Percentiles rank a stretch among this genome's conserved stretches.
phyloP scores from a whole-genome alignment of 148 eudicot genomes.

The Rheum nobile region DNA sequence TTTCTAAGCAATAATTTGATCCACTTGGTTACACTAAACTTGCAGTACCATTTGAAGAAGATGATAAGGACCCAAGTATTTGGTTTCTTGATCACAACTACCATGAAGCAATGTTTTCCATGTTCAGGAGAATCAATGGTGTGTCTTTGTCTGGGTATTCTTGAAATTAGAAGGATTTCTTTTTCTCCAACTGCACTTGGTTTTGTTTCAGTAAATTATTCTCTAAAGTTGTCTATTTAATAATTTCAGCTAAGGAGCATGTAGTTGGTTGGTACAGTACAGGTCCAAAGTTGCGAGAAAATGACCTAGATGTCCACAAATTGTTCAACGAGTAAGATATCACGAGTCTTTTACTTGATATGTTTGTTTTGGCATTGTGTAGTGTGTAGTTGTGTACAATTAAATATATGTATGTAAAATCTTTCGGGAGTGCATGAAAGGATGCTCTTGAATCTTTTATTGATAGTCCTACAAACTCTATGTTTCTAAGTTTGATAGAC shows the following conservation, averaged over 20 bases:
- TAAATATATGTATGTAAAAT: not conserved
- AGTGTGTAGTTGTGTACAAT: too few species aligned
- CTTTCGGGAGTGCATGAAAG: not conserved
- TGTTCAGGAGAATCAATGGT: conserved; percentile 96
- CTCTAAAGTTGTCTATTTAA: not conserved
- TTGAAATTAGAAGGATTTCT: not conserved
- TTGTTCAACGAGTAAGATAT: conserved; percentile 77
- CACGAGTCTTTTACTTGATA: not conserved
- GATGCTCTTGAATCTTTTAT: not conserved
- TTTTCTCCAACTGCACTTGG: not conserved
- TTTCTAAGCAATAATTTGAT: not conserved
- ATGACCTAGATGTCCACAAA: conserved; percentile 74
- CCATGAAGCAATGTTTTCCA: conserved; percentile 93
- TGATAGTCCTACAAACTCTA: not conserved
- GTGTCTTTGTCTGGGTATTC: not conserved
- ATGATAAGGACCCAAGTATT: conserved; percentile 86
- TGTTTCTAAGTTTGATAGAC: not conserved
- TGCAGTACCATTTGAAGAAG: conserved; percentile 98
- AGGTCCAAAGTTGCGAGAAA: conserved; percentile 86
- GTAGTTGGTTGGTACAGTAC: conserved; percentile 99
- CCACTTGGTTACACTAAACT: not conserved
- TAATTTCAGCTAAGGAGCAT: conserved; percentile 84
- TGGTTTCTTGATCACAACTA: conserved; percentile 99
- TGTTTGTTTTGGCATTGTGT: not conserved
- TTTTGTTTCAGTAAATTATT: not conserved